Base-by-base conservation (phyloP, 2,329 filamentous ascomycete genomes). In the Reticulascus tulasneorum region DNA sequence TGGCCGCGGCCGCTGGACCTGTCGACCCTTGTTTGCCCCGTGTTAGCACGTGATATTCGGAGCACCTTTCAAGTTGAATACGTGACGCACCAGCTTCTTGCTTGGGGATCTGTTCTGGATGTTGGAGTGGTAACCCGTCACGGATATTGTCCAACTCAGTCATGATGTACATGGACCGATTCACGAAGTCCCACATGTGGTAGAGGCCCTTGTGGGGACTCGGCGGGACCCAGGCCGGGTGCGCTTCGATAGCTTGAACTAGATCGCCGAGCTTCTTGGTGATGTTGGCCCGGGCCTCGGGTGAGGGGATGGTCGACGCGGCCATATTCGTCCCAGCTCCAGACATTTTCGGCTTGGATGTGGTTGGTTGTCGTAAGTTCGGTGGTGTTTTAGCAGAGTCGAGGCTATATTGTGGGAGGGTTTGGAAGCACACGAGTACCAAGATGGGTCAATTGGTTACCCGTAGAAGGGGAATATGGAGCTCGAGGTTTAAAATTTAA, bases 121-220 rank as follows among this genome's bases (percentile, higher is more conserved):
- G 47, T 40, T 50, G 44, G 21, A 63, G 35, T 11, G 54, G 47
- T 29, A 48, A 44, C 11, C 62, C 60, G 17, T 50, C 50, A 13
- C 51, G 49, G 34, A 65, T 56, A 26, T 61, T 63, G 13, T 67
- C 59, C 17, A 67, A 52, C 52, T 66, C 62, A 7, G 51, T 53
- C 44, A 64, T 55, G 51, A 66, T 64, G 42, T 66, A 67, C 23
- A 55, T 48, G n/a, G 60, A 62, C 23, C 62, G 56, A 38, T 52
- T 57, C 29, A 59, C 58, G 45, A 67, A 69, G 44, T 67, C 62
- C 60, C 60, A 68, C 21, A 64, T 44, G 44, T 63, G 51, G 35
- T 50, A 61, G 25, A 67, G 55, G 12, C 56, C 55, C 13, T 50
- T 47, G 37, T 58, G 49, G 21, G 50, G 50, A 12, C 44, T 46